Evolutionary conservation across 1,284 basidiomycete genomes (phyloP).

Genomic region (Vanrija humicola): DNA sequence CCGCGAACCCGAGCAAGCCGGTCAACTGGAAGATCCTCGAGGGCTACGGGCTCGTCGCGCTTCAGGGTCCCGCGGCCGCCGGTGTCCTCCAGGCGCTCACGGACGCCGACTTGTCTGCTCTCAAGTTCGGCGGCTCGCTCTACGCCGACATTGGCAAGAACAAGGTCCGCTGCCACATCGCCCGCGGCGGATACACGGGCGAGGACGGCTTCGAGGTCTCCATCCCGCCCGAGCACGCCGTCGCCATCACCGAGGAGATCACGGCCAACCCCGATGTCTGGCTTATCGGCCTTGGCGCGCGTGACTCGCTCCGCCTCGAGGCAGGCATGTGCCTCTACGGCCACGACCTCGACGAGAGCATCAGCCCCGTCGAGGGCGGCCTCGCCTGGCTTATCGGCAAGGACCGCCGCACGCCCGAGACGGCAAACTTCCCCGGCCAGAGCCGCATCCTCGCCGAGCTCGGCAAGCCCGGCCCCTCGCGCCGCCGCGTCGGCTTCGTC

Average conservation of each 20-base stretch:
- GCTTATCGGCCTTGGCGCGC: constrained; percentile 84
- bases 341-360: constrained; percentile 83
- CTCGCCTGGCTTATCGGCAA: constrained; percentile 92
- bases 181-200: constrained; percentile 96
- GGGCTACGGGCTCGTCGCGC: constrained; percentile 80
- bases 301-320: constrained; percentile 89
- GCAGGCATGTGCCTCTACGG: constrained; percentile 99
- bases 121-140: constrained; percentile 76
- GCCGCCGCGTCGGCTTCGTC: constrained; percentile 77
- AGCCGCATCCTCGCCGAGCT: constrained; percentile 73
- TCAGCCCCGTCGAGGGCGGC: constrained; percentile 84
- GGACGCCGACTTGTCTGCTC: constrained; percentile 60
- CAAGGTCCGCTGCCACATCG: constrained; percentile 77
- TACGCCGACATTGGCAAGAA: constrained; percentile 62
- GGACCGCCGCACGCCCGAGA: constrained; percentile 60
- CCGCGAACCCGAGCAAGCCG: constrained; percentile 55
- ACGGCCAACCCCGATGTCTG: constrained; percentile 62
- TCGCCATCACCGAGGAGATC: constrained; percentile 69
- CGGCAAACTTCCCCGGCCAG: constrained; percentile 72
- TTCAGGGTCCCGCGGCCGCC: constrained; percentile 86
- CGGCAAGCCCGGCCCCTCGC: constrained; percentile 66
- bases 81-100: constrained; percentile 71
- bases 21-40: constrained; percentile 81
- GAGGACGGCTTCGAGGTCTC: constrained; percentile 99
- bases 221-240: constrained; percentile 72